These are phyloP conservation scores for Pseudozyma hubeiensis DNA, from an alignment of 1,284 basidiomycete species.

Conservation along the genomic window DNA sequence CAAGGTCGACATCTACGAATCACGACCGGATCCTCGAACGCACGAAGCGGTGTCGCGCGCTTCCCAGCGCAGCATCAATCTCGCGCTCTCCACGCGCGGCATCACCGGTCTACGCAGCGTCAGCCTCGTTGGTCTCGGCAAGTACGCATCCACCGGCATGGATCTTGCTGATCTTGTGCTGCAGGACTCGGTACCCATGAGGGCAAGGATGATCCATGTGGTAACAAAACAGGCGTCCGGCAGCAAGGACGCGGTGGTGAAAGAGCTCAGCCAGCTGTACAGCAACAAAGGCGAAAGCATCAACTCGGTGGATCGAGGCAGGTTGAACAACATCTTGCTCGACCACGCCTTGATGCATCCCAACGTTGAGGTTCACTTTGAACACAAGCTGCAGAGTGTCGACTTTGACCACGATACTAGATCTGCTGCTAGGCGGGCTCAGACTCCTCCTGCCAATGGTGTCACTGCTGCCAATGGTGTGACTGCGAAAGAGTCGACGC, in stretches of 20 bases:
- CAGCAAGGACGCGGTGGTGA: constrained; percentile 38
- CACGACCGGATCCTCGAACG: constrained; percentile 74
- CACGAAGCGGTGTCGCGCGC: constrained; percentile 38
- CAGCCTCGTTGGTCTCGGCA: constrained; percentile 33
- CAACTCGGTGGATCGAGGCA: constrained; percentile 88
- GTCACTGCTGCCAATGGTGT: constrained; percentile 2
- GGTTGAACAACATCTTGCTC: constrained; percentile 87
- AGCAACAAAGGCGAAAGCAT: constrained; percentile 90
- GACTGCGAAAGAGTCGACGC: constrained; percentile 3
- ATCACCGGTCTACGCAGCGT: constrained; percentile 86
- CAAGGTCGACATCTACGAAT: constrained; percentile 89
- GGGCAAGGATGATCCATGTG: constrained; percentile 93
- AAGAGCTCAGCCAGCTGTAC: constrained; percentile 76
- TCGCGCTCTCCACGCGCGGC: constrained; percentile 93
- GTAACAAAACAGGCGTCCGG: constrained; percentile 15
- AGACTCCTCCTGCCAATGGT: constrained; percentile 4
- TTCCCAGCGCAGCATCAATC: constrained; percentile 84
- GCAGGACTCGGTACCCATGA: constrained; percentile 88
- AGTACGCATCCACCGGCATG: constrained; percentile 6
- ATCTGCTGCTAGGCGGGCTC: background rate
- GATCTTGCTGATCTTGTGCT: constrained; percentile 81
- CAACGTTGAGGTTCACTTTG: constrained; percentile 80
- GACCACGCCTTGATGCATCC: constrained; percentile 76
- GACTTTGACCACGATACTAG: constrained; percentile 76
- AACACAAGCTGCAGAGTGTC: constrained; percentile 79